phyloP scores from a whole-genome alignment of 352 stramenopile genomes.

The Phytophthora cryptogea region DNA sequence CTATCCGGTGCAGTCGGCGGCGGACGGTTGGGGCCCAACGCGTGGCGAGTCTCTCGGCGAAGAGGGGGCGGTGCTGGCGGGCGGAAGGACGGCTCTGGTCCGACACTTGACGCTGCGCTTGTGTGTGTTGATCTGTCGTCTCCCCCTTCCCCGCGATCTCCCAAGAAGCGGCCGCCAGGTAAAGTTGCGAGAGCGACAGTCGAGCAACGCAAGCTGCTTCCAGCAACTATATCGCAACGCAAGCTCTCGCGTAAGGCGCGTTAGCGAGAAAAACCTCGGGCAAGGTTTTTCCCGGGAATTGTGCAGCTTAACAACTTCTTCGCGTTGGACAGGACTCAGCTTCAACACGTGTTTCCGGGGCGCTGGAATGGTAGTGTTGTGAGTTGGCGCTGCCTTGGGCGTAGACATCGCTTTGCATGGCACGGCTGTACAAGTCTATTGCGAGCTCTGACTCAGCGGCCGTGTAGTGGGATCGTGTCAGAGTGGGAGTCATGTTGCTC shows the following conservation, averaged over 20 bases:
- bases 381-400: too few relatives aligned
- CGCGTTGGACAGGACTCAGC: constrained; percentile 15
- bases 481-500: constrained; percentile 5
- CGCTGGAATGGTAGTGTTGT: background rate
- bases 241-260: constrained; percentile 3
- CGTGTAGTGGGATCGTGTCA: constrained; percentile 5
- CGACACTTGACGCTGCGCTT: constrained; percentile 37
- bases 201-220: constrained; percentile 9
- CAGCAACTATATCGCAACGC: background rate
- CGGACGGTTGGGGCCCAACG: constrained; percentile 38
- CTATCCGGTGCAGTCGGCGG: constrained; percentile 8
- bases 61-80: constrained; percentile 13
- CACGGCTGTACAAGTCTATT: background rate
- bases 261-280: constrained; percentile 19
- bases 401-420: background rate
- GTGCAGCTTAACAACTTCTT: background rate
- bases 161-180: constrained; percentile 10
- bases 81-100: constrained; percentile 18
- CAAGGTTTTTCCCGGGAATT: constrained; percentile 20
- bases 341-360: constrained; percentile 24
- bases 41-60: constrained; percentile 33
- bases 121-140: constrained; percentile 29
- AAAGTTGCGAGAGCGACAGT: constrained; percentile 8
- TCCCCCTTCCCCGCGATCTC: constrained; percentile 29
- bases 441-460: background rate